phyloP scores from a whole-genome alignment of 768 basidiomycete genomes.

The Austroboletus festivus region DNA sequence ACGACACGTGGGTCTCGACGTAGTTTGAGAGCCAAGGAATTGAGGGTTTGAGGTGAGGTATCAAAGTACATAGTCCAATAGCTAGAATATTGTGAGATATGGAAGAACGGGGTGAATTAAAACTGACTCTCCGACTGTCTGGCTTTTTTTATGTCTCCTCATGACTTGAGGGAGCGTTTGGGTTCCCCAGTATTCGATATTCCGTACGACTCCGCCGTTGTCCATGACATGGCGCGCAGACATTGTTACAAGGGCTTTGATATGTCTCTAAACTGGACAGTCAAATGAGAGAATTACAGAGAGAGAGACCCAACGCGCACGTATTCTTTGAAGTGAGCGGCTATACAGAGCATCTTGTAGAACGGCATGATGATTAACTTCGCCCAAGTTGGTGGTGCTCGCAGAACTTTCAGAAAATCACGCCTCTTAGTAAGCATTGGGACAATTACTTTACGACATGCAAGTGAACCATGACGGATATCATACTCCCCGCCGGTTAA shows the following conservation, averaged over 20 bases:
- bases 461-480: too few relatives aligned
- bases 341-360: slow-evolving; percentile 84
- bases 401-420: too few relatives aligned
- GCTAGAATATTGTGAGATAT: slow-evolving; percentile 38
- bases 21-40: slow-evolving; percentile 62
- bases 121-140: slow-evolving; percentile 75
- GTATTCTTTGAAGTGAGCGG: slow-evolving; percentile 71
- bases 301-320: slow-evolving; percentile 39
- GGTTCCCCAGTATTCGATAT: slow-evolving; percentile 72
- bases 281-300: neutral
- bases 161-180: slow-evolving; percentile 71
- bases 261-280: slow-evolving; percentile 50
- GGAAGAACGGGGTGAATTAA: neutral
- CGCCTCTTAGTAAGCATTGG: too few relatives aligned
- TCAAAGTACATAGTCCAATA: slow-evolving; percentile 94
- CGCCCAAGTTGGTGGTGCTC: too few relatives aligned
- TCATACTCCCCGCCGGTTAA: too few relatives aligned
- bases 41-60: slow-evolving; percentile 69
- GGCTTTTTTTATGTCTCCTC: slow-evolving; percentile 55
- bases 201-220: slow-evolving; percentile 78
- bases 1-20: slow-evolving; percentile 80
- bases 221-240: slow-evolving; percentile 71
- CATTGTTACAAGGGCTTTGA: slow-evolving; percentile 70
- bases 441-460: neutral
- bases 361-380: slow-evolving; percentile 63